Base-by-base conservation (phyloP, 1,284 basidiomycete species). In the Vanrija sp. region DNA sequence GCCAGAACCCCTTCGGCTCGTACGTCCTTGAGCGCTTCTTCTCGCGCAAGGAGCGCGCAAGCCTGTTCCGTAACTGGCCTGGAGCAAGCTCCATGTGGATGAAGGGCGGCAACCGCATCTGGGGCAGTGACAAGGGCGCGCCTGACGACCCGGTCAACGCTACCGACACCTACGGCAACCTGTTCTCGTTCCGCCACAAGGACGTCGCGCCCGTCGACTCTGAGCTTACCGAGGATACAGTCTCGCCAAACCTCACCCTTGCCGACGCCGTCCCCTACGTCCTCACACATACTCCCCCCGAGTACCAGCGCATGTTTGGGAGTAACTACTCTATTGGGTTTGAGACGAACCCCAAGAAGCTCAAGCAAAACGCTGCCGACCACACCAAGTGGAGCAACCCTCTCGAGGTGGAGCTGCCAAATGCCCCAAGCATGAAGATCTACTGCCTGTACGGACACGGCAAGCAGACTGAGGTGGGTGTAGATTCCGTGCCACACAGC, bases 401-500 rank as follows among this genome's bases (percentile, higher is more conserved):
- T 25, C 57, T 62, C 42, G 61, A 62, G 51, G 61, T 62, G 7
- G 38, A 62, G 72, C 78, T 92, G n/a, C 95, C 95, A 0, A 78
- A 86, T 49, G 95, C 95, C 0, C 94, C 94, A 0, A 88, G 86
- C 46, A 89, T 97, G 86, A 93, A 89, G 73, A 86, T 97, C 21
- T 91, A 87, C 75, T 98, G 95, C 65, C 82, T 94, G 9, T 98
- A 98, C 75, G 96, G 95, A 0, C 87, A 91, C 63, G 96, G 96
- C 19, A 98, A 98, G 72, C 88, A 94, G 65, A 98, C 96, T 0
- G 96, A 97, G 82, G 88, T 87, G 46, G 66, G 81, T 67, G 6
- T 49, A 29, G n/a, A 16, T 15, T 46, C 10, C 28, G 28, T 8
- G 28, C 7, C 6, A 8, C 6, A 10, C 12, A 38, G 55, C 62